These are phyloP conservation scores for Aaosphaeria arxii DNA, from an alignment of 2,329 filamentous ascomycete species.

Conservation along the genomic window DNA sequence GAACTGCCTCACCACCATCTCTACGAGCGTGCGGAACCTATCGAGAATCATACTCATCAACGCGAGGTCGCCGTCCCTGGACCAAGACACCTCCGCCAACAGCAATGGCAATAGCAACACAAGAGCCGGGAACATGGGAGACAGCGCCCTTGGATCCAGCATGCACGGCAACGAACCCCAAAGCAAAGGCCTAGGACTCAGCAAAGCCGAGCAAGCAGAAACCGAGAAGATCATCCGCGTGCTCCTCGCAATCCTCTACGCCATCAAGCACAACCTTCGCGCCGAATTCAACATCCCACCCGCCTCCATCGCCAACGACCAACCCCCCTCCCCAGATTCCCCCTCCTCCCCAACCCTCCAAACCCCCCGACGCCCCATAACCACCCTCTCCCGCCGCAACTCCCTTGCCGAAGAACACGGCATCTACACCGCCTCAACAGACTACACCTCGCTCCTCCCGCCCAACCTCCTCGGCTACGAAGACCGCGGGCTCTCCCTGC, in stretches of 20 bases:
- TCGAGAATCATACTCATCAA: constrained; percentile 55
- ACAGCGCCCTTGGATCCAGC: constrained; percentile 3
- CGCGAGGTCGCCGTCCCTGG: constrained; percentile 15
- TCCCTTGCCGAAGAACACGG: constrained; percentile 23
- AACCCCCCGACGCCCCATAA: constrained; percentile 2
- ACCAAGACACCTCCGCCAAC: background rate
- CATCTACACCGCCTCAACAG: constrained; percentile 37
- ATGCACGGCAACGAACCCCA: background rate
- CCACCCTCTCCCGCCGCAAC: background rate
- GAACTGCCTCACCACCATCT: constrained; percentile 55
- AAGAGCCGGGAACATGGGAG: constrained; percentile 4
- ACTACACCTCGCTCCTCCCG: constrained; percentile 53
- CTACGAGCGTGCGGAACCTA: constrained; percentile 59
- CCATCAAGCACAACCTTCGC: constrained; percentile 62
- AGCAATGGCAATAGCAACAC: background rate
- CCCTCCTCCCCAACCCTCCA: constrained; percentile 1
- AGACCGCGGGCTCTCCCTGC: constrained; percentile 57
- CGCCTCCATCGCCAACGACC: constrained; percentile 20
- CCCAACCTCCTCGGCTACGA: constrained; percentile 51
- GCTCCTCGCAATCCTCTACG: constrained; percentile 60
- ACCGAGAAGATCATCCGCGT: constrained; percentile 59
- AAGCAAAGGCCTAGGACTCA: constrained; percentile 3
- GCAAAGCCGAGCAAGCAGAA: constrained; percentile 48
- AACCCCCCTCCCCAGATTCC: too few relatives aligned
- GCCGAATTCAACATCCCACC: constrained; percentile 55